Evolutionary conservation across 2,329 filamentous ascomycete genomes (phyloP).

Genomic region (Bipolaris cookei): DNA sequence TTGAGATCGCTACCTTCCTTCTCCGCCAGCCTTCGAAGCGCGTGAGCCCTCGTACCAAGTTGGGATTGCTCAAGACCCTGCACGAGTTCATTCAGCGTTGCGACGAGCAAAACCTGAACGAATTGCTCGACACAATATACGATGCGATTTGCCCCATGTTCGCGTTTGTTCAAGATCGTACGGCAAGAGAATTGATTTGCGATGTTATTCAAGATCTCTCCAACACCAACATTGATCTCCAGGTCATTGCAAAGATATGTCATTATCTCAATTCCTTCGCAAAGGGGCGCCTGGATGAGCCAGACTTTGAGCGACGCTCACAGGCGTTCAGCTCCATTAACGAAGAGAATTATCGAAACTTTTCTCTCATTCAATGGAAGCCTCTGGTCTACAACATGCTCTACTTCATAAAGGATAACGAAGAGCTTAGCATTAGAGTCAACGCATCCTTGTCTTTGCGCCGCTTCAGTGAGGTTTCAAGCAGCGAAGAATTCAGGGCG

Average conservation of each 20-base stretch:
- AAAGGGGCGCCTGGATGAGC: slow-evolving; percentile 75
- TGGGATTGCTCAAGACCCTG: slow-evolving; percentile 77
- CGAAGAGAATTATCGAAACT: slow-evolving; percentile 62
- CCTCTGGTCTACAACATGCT: slow-evolving; percentile 89
- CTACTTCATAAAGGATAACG: slow-evolving; percentile 82
- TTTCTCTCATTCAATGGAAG: slow-evolving; percentile 79
- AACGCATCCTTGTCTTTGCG: slow-evolving; percentile 84
- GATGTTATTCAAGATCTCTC: slow-evolving; percentile 76
- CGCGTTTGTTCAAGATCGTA: slow-evolving; percentile 84
- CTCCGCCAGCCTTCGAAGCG: slow-evolving; percentile 83
- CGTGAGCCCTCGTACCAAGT: slow-evolving; percentile 83
- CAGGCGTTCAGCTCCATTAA: slow-evolving; percentile 77
- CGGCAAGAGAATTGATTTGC: slow-evolving; percentile 76
- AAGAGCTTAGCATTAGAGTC: slow-evolving; percentile 83
- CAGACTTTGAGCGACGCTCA: slow-evolving; percentile 84
- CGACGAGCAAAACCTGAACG: slow-evolving; percentile 61
- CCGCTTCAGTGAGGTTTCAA: slow-evolving; percentile 70
- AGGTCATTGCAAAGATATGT: slow-evolving; percentile 72
- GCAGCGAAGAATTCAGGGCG: slow-evolving; percentile 59
- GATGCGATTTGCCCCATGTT: slow-evolving; percentile 80
- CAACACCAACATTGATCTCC: slow-evolving; percentile 64
- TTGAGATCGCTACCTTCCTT: slow-evolving; percentile 80
- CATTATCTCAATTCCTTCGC: slow-evolving; percentile 81
- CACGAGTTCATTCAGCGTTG: slow-evolving; percentile 78
- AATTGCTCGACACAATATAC: slow-evolving; percentile 71